These are phyloP conservation scores for Fusarium ramigenum DNA, from an alignment of 2,329 filamentous ascomycete genomes.

Conservation along the genomic window DNA sequence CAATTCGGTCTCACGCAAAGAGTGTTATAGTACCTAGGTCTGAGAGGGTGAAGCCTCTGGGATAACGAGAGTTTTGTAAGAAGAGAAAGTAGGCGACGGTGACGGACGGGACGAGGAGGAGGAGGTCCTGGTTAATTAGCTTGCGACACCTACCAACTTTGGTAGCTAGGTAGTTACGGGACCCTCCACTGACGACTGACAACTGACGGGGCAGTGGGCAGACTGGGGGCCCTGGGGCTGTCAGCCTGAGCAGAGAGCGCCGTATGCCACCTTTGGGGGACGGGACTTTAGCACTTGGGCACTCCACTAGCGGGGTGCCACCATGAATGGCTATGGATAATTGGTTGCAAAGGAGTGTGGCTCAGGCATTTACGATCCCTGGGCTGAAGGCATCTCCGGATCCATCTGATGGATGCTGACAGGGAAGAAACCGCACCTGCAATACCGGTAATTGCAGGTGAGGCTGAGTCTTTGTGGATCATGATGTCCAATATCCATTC, in stretches of 20 bases:
- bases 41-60: slow-evolving; percentile 19
- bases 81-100: slow-evolving; percentile 9
- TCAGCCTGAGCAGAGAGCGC: slow-evolving; percentile 14
- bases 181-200: slow-evolving; percentile 11
- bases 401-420: slow-evolving; percentile 21
- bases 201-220: not conserved
- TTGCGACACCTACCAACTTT: slow-evolving; percentile 19
- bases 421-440: not conserved
- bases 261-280: slow-evolving; percentile 7
- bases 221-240: not conserved
- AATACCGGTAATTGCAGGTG: slow-evolving; percentile 11
- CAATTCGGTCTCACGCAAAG: slow-evolving; percentile 21
- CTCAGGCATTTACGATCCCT: slow-evolving; percentile 1
- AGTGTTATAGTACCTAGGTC: not conserved
- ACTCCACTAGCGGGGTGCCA: not conserved
- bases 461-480: slow-evolving; percentile 26
- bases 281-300: slow-evolving; percentile 4
- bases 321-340: slow-evolving; percentile 3
- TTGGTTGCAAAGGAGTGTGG: slow-evolving; percentile 22
- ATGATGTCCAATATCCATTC: not conserved
- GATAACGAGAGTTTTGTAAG: slow-evolving; percentile 20
- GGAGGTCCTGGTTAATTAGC: slow-evolving; percentile 36
- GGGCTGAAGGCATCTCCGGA: slow-evolving; percentile 16
- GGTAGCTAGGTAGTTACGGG: not conserved
- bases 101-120: slow-evolving; percentile 10